A percentile compares a stretch with the other conserved stretches of the same genome.
Evolutionary conservation across 2,329 filamentous ascomycete genomes (phyloP).

Genomic region (Rhinocladiella similis): DNA sequence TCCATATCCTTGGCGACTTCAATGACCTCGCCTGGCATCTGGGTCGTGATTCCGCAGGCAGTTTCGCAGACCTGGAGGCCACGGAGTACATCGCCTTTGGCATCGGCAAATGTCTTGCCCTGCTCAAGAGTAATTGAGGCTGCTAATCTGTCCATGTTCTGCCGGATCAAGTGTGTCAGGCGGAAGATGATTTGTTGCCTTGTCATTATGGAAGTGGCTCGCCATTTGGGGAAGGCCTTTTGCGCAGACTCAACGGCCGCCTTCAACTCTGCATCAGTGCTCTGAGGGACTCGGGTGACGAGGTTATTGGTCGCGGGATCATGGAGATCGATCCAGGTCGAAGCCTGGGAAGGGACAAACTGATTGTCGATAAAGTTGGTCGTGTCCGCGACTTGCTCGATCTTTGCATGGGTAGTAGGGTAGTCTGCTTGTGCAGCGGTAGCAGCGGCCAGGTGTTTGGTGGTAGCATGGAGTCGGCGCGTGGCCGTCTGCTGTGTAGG

Average conservation of each 20-base stretch:
- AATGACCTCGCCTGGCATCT: slow-evolving; percentile 65
- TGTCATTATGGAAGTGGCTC: slow-evolving; percentile 58
- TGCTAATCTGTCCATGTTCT: slow-evolving; percentile 66
- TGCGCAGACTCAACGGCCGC: slow-evolving; percentile 63
- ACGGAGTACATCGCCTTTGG: slow-evolving; percentile 65
- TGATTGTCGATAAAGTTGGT: slow-evolving; percentile 66
- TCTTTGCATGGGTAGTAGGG: slow-evolving; percentile 59
- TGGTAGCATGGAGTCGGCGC: slow-evolving; percentile 54
- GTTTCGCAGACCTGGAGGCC: slow-evolving; percentile 68
- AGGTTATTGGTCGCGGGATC: slow-evolving; percentile 68
- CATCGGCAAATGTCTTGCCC: slow-evolving; percentile 68
- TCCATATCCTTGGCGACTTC: slow-evolving; percentile 73
- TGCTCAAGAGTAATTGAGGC: slow-evolving; percentile 67
- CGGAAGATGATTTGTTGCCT: slow-evolving; percentile 68
- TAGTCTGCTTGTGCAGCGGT: slow-evolving; percentile 52
- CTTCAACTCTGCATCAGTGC: slow-evolving; percentile 63
- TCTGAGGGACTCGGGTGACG: slow-evolving; percentile 65
- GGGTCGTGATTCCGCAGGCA: slow-evolving; percentile 66
- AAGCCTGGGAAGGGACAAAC: slow-evolving; percentile 58
- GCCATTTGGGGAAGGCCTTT: slow-evolving; percentile 64
- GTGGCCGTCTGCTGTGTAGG: slow-evolving; percentile 25
- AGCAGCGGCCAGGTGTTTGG: slow-evolving; percentile 53
- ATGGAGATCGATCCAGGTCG: slow-evolving; percentile 64
- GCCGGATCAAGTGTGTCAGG: slow-evolving; percentile 62
- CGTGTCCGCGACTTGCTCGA: slow-evolving; percentile 57